Percentiles rank a stretch among this genome's conserved stretches.
Evolutionary conservation across 2,329 filamentous ascomycete species (phyloP).

Genomic region (Macroventuria anomochaeta): DNA sequence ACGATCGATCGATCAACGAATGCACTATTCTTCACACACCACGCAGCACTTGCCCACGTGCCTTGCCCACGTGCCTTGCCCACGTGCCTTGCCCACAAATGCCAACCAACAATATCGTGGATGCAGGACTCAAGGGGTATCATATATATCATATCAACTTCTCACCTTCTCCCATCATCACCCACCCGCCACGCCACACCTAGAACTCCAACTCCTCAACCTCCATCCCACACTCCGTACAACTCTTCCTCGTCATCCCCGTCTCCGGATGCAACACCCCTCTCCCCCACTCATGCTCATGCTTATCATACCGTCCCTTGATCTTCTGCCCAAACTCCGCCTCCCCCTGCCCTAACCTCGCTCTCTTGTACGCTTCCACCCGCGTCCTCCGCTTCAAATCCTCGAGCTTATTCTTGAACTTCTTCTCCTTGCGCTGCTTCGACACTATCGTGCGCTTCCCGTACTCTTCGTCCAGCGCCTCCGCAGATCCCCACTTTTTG

Average conservation of each 20-base stretch:
- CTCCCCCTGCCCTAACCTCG: conserved; percentile 38
- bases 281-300: conserved; percentile 86
- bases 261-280: conserved; percentile 65
- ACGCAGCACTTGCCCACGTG: too few species aligned
- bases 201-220: conserved; percentile 70
- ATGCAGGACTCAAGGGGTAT: too few species aligned
- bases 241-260: conserved; percentile 80
- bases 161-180: too few species aligned
- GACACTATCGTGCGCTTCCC: conserved; percentile 78
- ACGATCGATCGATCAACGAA: not conserved
- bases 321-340: conserved; percentile 77
- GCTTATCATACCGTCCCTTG: conserved; percentile 66
- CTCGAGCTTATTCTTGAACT: conserved; percentile 86
- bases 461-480: conserved; percentile 87
- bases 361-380: conserved; percentile 83
- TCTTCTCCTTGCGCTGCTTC: conserved; percentile 85
- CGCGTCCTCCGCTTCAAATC: conserved; percentile 93
- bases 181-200: too few species aligned
- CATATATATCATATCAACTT: too few species aligned
- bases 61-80: too few species aligned
- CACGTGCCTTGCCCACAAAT: too few species aligned
- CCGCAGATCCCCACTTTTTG: conserved; percentile 88
- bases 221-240: conserved; percentile 70
- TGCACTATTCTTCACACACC: too few species aligned
- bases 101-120: too few species aligned